Evolutionary conservation across 345 rosid genomes (phyloP).

Genomic region (Dipteronia sinensis): DNA sequence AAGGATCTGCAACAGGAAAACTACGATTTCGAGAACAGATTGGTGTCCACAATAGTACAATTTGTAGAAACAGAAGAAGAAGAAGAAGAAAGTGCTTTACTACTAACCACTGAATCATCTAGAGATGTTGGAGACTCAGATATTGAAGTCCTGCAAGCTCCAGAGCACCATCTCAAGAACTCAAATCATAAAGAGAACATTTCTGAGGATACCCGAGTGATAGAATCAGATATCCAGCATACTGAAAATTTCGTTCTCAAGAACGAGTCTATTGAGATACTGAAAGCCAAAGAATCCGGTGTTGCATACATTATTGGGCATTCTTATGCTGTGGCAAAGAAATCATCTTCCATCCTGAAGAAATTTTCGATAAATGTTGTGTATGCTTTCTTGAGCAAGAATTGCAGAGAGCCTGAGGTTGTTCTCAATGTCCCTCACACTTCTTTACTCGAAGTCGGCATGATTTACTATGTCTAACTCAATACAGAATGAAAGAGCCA

Average conservation of each 20-base stretch:
- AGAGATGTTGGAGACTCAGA: slow-evolving; percentile 17
- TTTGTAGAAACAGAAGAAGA: slow-evolving; percentile 58
- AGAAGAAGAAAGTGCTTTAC: neutral
- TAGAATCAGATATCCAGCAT: slow-evolving; percentile 1
- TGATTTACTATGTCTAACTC: slow-evolving; percentile 63
- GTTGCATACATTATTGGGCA: slow-evolving; percentile 69
- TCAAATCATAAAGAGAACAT: slow-evolving; percentile 16
- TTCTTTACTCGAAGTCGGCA: slow-evolving; percentile 76
- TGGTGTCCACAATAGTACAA: slow-evolving; percentile 51
- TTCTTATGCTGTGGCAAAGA: slow-evolving; percentile 63
- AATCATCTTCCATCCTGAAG: slow-evolving; percentile 62
- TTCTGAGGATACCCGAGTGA: slow-evolving; percentile 14
- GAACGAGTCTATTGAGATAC: slow-evolving; percentile 44
- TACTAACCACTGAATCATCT: neutral
- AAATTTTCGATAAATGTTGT: slow-evolving; percentile 58
- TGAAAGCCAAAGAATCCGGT: slow-evolving; percentile 72
- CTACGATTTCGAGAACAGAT: slow-evolving; percentile 63
- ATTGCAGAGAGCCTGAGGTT: slow-evolving; percentile 67
- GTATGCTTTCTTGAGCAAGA: slow-evolving; percentile 69
- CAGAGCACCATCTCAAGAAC: neutral
- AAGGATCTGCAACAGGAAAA: slow-evolving; percentile 73
- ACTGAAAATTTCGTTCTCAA: slow-evolving; percentile 24
- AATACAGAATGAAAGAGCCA: neutral
- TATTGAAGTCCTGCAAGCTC: slow-evolving; percentile 7
- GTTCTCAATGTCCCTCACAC: slow-evolving; percentile 68